Evolutionary conservation across 148 eudicot species (phyloP).

Genomic region (Vaccinium myrtillus): DNA sequence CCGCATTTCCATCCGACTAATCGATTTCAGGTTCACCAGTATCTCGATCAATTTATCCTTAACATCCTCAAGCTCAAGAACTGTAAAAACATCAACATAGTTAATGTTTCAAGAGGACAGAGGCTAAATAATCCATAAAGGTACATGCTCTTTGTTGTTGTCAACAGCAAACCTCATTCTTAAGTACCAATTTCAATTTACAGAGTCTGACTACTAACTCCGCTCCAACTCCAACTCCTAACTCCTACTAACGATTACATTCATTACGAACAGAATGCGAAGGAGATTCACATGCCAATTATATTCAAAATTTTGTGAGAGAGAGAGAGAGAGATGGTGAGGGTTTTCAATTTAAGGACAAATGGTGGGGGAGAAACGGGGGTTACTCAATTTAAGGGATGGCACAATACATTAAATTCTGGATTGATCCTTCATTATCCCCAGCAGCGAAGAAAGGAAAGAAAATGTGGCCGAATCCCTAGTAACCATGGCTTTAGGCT

Average conservation of each 20-base stretch:
- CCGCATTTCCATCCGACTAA: slow-evolving; percentile 25
- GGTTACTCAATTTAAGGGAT: no score
- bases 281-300: background rate
- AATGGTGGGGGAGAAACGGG: no score
- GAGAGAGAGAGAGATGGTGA: slow-evolving; percentile 17
- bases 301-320: background rate
- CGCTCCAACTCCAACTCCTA: background rate
- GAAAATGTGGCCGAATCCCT: no score
- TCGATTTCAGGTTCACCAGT: slow-evolving; percentile 36
- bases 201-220: background rate
- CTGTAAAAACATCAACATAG: background rate
- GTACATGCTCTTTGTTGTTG: background rate
- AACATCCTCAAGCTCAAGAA: slow-evolving; percentile 32
- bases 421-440: no score
- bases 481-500: no score
- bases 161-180: background rate
- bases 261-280: background rate
- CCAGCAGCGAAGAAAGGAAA: no score
- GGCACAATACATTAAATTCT: no score
- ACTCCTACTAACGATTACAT: background rate
- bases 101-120: background rate
- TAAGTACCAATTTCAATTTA: background rate
- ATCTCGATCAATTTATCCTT: slow-evolving; percentile 27
- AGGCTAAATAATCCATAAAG: background rate
- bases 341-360: no score